Conservation (phyloP, 75 land plant species). For the Picea sitchensis region DNA sequence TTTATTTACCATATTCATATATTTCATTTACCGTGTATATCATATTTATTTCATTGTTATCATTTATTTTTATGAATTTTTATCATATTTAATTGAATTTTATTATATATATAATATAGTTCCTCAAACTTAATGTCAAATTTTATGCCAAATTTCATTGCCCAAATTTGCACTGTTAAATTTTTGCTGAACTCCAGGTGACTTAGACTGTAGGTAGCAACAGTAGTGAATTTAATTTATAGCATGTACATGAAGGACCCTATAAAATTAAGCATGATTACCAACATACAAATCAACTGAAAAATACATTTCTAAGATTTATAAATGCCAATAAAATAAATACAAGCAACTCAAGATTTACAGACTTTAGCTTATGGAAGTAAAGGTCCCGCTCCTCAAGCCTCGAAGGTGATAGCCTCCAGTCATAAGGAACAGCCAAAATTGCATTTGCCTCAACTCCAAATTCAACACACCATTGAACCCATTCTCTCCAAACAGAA, state of each 20-base stretch:
- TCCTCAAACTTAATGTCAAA: too few relatives aligned
- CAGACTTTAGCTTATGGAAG: constrained; percentile 96
- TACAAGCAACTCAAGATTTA: constrained; percentile 1
- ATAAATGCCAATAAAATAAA: neutral
- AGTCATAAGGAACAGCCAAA: constrained; percentile 96
- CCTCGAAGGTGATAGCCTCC: constrained; percentile 87
- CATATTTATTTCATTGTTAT: too few relatives aligned
- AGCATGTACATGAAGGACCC: neutral
- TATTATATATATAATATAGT: too few relatives aligned
- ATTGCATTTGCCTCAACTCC: constrained; percentile 98
- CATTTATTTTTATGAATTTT: too few relatives aligned
- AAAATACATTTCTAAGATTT: neutral
- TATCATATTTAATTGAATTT: too few relatives aligned
- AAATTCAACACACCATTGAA: constrained; percentile 97
- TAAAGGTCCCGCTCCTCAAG: constrained; percentile 97
- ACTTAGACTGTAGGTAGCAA: neutral
- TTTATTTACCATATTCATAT: too few relatives aligned
- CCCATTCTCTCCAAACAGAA: constrained; percentile 99
- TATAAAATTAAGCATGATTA: neutral
- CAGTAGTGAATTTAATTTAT: neutral
- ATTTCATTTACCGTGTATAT: too few relatives aligned
- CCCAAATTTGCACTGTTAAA: too few relatives aligned
- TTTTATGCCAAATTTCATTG: too few relatives aligned
- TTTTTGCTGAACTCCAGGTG: too few relatives aligned
- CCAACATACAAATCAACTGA: neutral